Base-by-base conservation (phyloP, 2,329 filamentous ascomycete genomes). In the Alternaria sp. region DNA sequence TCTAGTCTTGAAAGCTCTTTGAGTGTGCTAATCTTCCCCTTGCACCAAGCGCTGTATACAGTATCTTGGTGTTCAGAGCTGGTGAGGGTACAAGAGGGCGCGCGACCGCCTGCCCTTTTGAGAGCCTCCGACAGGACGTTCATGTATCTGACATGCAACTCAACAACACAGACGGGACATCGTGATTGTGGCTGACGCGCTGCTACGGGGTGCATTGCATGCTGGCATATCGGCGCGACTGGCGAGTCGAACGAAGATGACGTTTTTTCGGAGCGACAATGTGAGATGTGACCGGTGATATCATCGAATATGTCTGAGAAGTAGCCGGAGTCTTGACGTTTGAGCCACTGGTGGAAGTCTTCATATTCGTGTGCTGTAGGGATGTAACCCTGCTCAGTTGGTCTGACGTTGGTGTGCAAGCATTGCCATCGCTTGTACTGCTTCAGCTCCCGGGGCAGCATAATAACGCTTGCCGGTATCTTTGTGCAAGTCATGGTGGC, bases 301-400 rank as follows among this genome's bases (percentile, higher is more conserved):
- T 71, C 68, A 11, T 67, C 66, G n/a, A 72, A 69, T 2, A 66
- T 58, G 41, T 74, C 71, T 14, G 72, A 73, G 39, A 72, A 71
- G 51, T 73, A 73, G 5, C 72, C 71, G 0, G 72, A 74, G 50
- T 73, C 72, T 37, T 71, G 69, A 31, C 67, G 68, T 40, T 61
- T 65, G 11, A 70, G 60, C 72, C 72, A 74, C 21, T 67, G 60
- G 46, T 73, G 70, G 48, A 73, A 74, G 6, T 70, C 68, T 36
- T 71, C 67, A 33, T 73, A 71, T 42, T 74, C 65, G 33, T 56
- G 53, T 9, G 72, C 72, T 3, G 62, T 68, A 11, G 72, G 71
- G 11, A 74, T 60, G 23, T 48, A 60, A 31, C 64, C 69, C 33
- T 66, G 64, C 24, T 70, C 61, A 8, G 54, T 55, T 6, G 67